phyloP scores from a whole-genome alignment of 2,329 filamentous ascomycete genomes.

The Cladosporium sp. region DNA sequence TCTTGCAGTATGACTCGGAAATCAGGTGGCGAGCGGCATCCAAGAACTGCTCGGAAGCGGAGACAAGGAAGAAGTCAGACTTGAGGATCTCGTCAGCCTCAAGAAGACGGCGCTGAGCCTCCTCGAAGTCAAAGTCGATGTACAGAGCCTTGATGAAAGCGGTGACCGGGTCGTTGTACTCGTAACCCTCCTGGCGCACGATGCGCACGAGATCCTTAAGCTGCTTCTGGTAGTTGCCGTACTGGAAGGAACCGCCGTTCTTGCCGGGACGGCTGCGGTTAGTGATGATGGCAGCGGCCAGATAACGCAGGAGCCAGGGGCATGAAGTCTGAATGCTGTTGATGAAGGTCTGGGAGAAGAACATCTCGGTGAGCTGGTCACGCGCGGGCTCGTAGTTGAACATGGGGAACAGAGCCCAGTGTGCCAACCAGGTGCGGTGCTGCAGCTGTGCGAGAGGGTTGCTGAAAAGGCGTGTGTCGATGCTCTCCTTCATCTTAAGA shows the following conservation, averaged over 20 bases:
- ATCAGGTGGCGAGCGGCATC: constrained; percentile 94
- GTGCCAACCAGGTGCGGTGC: constrained; percentile 93
- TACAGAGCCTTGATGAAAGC: constrained; percentile 95
- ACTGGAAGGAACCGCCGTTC: constrained; percentile 84
- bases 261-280: constrained; percentile 73
- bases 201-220: constrained; percentile 95
- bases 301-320: constrained; percentile 93
- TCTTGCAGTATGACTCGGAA: constrained; percentile 99
- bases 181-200: constrained; percentile 94
- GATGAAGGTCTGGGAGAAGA: constrained; percentile 96
- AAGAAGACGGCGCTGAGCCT: constrained; percentile 82
- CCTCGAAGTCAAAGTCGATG: constrained; percentile 95
- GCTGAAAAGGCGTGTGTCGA: constrained; percentile 93
- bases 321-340: constrained; percentile 98
- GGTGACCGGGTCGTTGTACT: constrained; percentile 93
- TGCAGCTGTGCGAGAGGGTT: constrained; percentile 93
- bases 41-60: constrained; percentile 80
- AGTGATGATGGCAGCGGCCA: constrained; percentile 90
- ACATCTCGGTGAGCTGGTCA: constrained; percentile 87
- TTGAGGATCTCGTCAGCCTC: constrained; percentile 88
- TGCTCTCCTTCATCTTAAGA: constrained; percentile 82
- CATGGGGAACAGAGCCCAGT: constrained; percentile 98
- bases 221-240: constrained; percentile 97
- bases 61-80: constrained; percentile 91
- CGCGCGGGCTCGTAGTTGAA: constrained; percentile 95